A percentile compares a stretch with the other conserved stretches of the same genome.
phyloP scores from a whole-genome alignment of 2,329 filamentous ascomycete genomes.

The Ophiostoma fasciatum region DNA sequence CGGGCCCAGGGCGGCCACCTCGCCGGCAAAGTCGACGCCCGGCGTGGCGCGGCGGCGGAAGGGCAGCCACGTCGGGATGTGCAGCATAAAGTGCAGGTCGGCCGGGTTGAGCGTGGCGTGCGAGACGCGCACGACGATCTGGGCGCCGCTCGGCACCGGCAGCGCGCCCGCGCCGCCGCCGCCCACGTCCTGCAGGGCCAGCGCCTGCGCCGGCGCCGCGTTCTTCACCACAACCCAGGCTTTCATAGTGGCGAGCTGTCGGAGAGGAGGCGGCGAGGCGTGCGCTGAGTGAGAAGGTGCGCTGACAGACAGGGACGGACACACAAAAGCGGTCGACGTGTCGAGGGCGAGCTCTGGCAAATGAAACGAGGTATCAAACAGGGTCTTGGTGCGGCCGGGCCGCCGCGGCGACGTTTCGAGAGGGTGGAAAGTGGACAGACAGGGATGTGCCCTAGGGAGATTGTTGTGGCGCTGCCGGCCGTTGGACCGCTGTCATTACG shows the following conservation, averaged over 20 bases:
- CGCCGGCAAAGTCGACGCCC: constrained; percentile 21
- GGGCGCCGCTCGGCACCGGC: constrained; percentile 9
- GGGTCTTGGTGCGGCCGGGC: too few species aligned
- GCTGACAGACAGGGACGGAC: too few species aligned
- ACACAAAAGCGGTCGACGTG: too few species aligned
- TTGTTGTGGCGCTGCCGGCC: too few species aligned
- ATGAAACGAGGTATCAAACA: too few species aligned
- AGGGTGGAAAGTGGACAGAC: too few species aligned
- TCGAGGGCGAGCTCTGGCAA: too few species aligned
- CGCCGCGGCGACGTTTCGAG: too few species aligned
- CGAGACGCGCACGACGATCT: constrained; percentile 19
- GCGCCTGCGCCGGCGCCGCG: constrained; percentile 12
- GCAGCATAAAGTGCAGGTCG: constrained; percentile 19
- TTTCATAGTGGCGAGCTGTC: constrained; percentile 16
- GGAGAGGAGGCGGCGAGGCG: too few species aligned
- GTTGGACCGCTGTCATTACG: too few species aligned
- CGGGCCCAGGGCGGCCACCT: constrained; percentile 18
- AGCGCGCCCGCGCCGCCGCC: constrained; percentile 2
- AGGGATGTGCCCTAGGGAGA: too few species aligned
- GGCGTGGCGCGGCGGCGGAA: constrained; percentile 18
- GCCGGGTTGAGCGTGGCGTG: constrained; percentile 23
- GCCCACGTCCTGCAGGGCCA: constrained; percentile 11
- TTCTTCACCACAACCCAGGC: constrained; percentile 17
- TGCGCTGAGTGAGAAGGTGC: too few species aligned
- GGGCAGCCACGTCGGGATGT: constrained; percentile 18